Evolutionary conservation across 129 eudicot genomes (phyloP).

Genomic region (Escallonia rubra): DNA sequence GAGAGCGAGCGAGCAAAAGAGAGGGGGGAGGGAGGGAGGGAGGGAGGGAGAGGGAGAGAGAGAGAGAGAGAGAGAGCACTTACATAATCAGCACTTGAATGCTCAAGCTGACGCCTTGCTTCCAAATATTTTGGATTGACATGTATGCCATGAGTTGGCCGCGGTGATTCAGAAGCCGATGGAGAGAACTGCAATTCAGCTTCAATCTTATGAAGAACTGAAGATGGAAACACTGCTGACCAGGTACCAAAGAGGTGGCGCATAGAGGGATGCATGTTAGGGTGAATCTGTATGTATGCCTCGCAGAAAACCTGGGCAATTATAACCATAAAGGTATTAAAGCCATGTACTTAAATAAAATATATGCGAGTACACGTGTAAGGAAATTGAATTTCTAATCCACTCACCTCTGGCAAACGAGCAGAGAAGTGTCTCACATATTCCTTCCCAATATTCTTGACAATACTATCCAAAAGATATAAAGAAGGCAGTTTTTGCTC

Average conservation of each 20-base stretch:
- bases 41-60: neutral
- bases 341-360: neutral
- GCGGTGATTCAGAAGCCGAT: constrained; percentile 83
- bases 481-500: constrained; percentile 88
- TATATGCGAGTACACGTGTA: constrained; percentile 1
- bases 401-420: constrained; percentile 83
- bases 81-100: constrained; percentile 50
- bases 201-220: constrained; percentile 77
- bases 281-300: constrained; percentile 75
- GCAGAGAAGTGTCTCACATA: constrained; percentile 70
- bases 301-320: constrained; percentile 68
- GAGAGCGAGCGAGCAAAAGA: neutral
- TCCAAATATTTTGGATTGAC: constrained; percentile 92
- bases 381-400: neutral
- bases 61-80: constrained; percentile 30
- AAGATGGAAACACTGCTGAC: constrained; percentile 74
- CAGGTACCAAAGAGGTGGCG: constrained; percentile 93
- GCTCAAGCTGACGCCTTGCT: constrained; percentile 69
- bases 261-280: constrained; percentile 76
- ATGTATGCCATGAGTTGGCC: constrained; percentile 96
- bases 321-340: constrained; percentile 3
- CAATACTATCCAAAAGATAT: constrained; percentile 95
- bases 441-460: constrained; percentile 87
- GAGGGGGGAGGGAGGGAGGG: neutral
- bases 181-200: constrained; percentile 55